Percentiles rank a stretch among this genome's conserved stretches.
Evolutionary conservation across 306 rosid genomes (phyloP).

Genomic region (Begonia fuchsioides): DNA sequence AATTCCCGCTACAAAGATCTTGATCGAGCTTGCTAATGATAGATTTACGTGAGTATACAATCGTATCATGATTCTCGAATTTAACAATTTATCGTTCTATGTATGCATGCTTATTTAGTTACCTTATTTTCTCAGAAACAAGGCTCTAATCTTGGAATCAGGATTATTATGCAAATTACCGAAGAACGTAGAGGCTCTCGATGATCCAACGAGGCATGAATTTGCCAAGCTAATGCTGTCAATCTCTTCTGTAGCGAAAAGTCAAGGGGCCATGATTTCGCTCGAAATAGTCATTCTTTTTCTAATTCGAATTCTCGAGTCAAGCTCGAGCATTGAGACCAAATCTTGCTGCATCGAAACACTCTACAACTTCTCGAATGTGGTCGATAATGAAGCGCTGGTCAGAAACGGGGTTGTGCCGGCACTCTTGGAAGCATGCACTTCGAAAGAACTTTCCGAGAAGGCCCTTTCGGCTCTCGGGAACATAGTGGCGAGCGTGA

Average conservation of each 20-base stretch:
- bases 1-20: slow-evolving; percentile 32
- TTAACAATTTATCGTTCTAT: too few species aligned
- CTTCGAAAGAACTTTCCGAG: slow-evolving; percentile 38
- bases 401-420: slow-evolving; percentile 51
- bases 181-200: slow-evolving; percentile 11
- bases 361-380: slow-evolving; percentile 51
- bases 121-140: slow-evolving; percentile 12
- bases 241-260: slow-evolving; percentile 56
- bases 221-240: slow-evolving; percentile 44
- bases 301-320: slow-evolving; percentile 26
- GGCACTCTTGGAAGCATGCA: slow-evolving; percentile 28
- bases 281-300: slow-evolving; percentile 32
- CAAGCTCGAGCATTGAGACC: slow-evolving; percentile 27
- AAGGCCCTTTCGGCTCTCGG: slow-evolving; percentile 69
- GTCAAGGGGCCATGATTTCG: slow-evolving; percentile 41
- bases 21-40: slow-evolving; percentile 63
- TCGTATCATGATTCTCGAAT: too few species aligned
- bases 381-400: slow-evolving; percentile 45
- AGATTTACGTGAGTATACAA: slow-evolving; percentile 46
- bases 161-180: slow-evolving; percentile 2
- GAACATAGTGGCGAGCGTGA: slow-evolving; percentile 57
- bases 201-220: slow-evolving; percentile 42
- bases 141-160: slow-evolving; percentile 1
- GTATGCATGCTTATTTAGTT: too few species aligned
- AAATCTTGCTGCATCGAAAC: slow-evolving; percentile 48